Conservation (phyloP, 208 protist genomes). For the Leishmania arabica region DNA sequence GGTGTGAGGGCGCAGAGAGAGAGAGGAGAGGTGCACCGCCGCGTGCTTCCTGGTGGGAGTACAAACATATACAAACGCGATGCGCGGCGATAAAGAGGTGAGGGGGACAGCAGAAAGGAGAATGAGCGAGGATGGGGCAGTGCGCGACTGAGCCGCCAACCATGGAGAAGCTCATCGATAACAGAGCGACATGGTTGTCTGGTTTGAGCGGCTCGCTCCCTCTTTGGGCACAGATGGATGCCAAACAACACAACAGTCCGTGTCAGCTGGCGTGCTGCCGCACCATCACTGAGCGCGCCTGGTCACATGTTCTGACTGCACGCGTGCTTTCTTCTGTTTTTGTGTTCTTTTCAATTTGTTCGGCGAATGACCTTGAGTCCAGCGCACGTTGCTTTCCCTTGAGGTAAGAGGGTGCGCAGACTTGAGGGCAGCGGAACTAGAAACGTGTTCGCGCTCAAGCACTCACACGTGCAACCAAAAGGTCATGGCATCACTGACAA, state of each 20-base stretch:
- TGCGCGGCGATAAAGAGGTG: background rate
- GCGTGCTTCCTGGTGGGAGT: background rate
- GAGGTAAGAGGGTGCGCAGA: background rate
- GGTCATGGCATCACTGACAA: background rate
- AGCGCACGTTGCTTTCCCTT: background rate
- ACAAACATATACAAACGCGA: background rate
- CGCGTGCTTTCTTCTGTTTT: background rate
- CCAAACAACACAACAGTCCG: background rate
- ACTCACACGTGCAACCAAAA: background rate
- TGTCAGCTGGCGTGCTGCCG: background rate
- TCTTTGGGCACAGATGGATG: background rate
- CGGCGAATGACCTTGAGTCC: too few species aligned
- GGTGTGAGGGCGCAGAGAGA: background rate
- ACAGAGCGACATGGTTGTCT: background rate
- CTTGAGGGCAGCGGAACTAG: too few species aligned
- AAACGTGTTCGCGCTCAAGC: background rate
- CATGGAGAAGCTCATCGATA: background rate
- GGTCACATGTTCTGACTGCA: background rate
- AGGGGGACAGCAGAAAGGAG: background rate
- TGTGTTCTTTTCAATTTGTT: too few species aligned
- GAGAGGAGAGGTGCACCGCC: background rate
- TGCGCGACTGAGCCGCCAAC: background rate
- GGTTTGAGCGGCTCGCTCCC: background rate
- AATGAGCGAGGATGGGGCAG: background rate
- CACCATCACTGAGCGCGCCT: background rate